Conservation (phyloP, 345 rosid genomes). For the Clausena lansium region DNA sequence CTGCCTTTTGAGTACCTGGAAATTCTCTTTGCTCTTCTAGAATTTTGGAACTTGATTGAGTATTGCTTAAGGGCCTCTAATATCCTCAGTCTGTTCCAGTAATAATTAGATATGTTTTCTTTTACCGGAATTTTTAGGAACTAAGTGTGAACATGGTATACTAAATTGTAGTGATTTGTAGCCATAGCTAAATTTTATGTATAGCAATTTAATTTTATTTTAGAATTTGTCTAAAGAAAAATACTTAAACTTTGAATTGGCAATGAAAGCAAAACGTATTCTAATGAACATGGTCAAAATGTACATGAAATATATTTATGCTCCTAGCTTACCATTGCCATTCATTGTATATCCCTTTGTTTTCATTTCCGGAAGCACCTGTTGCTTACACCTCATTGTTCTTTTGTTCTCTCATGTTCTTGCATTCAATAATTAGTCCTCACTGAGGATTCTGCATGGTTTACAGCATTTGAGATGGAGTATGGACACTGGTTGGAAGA, state of each 20-base stretch:
- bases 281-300: neutral
- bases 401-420: slow-evolving; percentile 9
- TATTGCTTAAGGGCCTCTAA: neutral
- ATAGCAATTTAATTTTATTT: neutral
- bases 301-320: neutral
- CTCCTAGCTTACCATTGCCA: neutral
- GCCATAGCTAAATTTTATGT: neutral
- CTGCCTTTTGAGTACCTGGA: neutral
- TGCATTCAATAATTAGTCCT: slow-evolving; percentile 8
- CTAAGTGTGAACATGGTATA: neutral
- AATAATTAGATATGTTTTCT: neutral
- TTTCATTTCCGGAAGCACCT: neutral
- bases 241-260: neutral
- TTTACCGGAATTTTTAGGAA: neutral
- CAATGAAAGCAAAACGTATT: neutral
- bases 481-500: slow-evolving; percentile 87
- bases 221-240: neutral
- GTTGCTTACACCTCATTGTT: neutral
- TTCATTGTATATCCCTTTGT: neutral
- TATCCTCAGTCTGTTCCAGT: neutral
- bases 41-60: neutral
- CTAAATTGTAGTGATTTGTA: neutral
- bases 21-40: neutral
- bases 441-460: slow-evolving; percentile 38
- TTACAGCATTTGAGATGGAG: slow-evolving; percentile 82